Evolutionary conservation across 2,329 filamentous ascomycete genomes (phyloP).

Genomic region (Sclerotinia borealis): DNA sequence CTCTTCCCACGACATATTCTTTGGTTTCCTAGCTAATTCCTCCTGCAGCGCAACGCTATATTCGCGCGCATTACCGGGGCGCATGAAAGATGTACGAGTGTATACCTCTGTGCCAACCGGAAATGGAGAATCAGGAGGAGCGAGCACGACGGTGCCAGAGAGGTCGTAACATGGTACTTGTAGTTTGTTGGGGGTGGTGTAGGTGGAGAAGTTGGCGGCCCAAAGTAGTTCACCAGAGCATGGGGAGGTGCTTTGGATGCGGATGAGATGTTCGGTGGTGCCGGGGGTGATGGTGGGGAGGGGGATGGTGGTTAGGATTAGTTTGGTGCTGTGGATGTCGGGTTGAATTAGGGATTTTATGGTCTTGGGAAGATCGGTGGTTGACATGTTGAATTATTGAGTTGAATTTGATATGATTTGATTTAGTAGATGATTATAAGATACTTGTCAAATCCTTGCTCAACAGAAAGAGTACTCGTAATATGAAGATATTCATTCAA

Average conservation of each 20-base stretch:
- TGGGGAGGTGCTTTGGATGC: not conserved
- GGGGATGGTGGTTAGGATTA: conserved; percentile 1
- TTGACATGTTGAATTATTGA: not conserved
- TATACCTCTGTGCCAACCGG: not conserved
- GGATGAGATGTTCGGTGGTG: conserved; percentile 2
- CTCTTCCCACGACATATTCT: not conserved
- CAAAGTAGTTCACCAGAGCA: conserved; percentile 3
- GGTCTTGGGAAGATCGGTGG: not conserved
- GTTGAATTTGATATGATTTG: not conserved
- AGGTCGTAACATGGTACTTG: conserved; percentile 6
- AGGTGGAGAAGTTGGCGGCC: not conserved
- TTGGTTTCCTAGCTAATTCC: not conserved
- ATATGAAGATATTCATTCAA: too few relatives aligned
- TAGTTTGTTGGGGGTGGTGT: not conserved
- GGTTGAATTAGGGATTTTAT: conserved; percentile 6
- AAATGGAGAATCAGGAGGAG: not conserved
- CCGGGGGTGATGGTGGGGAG: not conserved
- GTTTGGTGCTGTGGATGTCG: not conserved
- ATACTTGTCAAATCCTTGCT: too few relatives aligned
- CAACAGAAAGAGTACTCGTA: too few relatives aligned
- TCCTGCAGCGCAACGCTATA: not conserved
- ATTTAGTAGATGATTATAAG: too few relatives aligned
- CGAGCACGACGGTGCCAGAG: not conserved
- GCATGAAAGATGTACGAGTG: not conserved
- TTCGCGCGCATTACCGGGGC: conserved; percentile 1